Percentiles rank a stretch among this genome's conserved stretches.
phyloP scores from a whole-genome alignment of 345 rosid genomes.

The Jatropha curcas region DNA sequence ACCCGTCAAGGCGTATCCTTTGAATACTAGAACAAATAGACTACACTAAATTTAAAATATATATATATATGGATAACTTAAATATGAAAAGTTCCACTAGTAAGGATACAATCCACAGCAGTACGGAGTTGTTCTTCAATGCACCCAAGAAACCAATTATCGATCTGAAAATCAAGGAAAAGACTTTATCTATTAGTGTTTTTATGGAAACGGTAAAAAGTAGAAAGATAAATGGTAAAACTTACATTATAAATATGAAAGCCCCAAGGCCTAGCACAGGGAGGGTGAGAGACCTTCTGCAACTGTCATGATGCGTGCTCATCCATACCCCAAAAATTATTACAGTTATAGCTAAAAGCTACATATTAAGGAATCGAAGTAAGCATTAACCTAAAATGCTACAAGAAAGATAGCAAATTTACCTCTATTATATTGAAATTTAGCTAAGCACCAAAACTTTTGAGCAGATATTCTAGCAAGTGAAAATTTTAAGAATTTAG shows the following conservation, averaged over 20 bases:
- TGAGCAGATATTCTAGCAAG: conserved; percentile 13
- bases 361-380: conserved; percentile 29
- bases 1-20: conserved; percentile 51
- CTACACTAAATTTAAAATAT: background rate
- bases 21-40: background rate
- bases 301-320: conserved; percentile 87
- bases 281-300: conserved; percentile 78
- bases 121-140: conserved; percentile 65
- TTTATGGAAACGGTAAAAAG: conserved; percentile 8
- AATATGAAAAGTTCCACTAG: conserved; percentile 1
- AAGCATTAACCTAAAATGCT: conserved; percentile 8
- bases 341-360: conserved; percentile 77
- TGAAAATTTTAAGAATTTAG: background rate
- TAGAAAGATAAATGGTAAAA: background rate
- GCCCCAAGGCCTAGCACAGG: conserved; percentile 86
- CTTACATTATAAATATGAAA: conserved; percentile 71
- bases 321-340: conserved; percentile 89
- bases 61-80: background rate
- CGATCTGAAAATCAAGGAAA: conserved; percentile 53
- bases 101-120: conserved; percentile 96
- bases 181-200: background rate
- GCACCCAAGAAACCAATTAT: conserved; percentile 93
- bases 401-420: background rate
- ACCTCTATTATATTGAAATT: conserved; percentile 5
- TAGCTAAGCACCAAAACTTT: background rate